These are phyloP conservation scores for Colletotrichum brevisporum DNA, from an alignment of 2,329 filamentous ascomycete genomes.

Conservation along the genomic window DNA sequence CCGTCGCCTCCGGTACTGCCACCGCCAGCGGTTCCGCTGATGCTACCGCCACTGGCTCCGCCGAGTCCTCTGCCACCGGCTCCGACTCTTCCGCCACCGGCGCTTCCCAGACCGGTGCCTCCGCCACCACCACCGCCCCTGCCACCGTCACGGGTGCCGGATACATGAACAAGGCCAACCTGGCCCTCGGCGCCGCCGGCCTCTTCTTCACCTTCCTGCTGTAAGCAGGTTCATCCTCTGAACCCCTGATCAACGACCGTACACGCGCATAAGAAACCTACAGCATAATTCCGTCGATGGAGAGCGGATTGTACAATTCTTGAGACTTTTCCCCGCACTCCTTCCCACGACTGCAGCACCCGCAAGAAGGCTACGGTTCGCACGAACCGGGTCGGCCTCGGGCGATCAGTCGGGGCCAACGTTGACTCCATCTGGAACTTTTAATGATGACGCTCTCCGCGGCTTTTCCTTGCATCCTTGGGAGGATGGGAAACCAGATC, in stretches of 20 bases:
- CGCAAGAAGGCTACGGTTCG: background rate
- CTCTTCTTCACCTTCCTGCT: conserved; percentile 42
- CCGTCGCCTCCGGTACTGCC: conserved; percentile 32
- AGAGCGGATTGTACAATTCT: conserved; percentile 40
- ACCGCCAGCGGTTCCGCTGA: conserved; percentile 26
- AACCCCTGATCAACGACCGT: conserved; percentile 27
- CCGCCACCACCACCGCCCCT: conserved; percentile 18
- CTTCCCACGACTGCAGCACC: conserved; percentile 26
- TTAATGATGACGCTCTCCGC: conserved; percentile 35
- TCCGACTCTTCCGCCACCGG: conserved; percentile 23
- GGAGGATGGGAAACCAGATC: conserved; percentile 9
- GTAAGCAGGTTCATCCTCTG: conserved; percentile 30
- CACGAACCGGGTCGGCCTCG: background rate
- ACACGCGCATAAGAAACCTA: conserved; percentile 31
- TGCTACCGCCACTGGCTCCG: conserved; percentile 7
- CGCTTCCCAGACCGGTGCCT: conserved; percentile 15
- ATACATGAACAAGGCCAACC: conserved; percentile 41
- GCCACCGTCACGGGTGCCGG: conserved; percentile 37
- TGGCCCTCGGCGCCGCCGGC: conserved; percentile 39
- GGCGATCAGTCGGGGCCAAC: conserved; percentile 27
- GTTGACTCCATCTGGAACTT: conserved; percentile 30
- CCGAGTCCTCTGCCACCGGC: conserved; percentile 22
- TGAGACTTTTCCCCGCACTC: conserved; percentile 28
- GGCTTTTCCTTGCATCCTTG: conserved; percentile 13
- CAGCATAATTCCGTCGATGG: conserved; percentile 36